Evolutionary conservation across 352 stramenopile species (phyloP).

Genomic region (Pythium brachiatum): DNA sequence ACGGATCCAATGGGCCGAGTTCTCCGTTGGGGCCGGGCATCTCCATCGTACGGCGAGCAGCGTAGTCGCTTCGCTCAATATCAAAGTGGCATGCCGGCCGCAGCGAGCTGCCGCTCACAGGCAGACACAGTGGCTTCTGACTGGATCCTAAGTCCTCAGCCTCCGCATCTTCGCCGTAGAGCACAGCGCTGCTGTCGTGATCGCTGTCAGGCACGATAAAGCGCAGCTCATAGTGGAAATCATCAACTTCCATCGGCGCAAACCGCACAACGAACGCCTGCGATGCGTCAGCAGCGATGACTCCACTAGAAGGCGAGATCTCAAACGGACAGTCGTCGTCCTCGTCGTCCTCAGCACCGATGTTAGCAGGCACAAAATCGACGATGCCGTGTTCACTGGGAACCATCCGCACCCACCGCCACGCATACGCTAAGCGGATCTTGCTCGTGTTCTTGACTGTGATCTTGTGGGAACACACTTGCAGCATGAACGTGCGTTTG

Average conservation of each 20-base stretch:
- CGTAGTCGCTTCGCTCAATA: slow-evolving; percentile 87
- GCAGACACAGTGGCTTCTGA: slow-evolving; percentile 33
- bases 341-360: slow-evolving; percentile 3
- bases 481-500: slow-evolving; percentile 85
- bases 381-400: slow-evolving; percentile 1
- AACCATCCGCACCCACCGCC: slow-evolving; percentile 44
- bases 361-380: slow-evolving; percentile 10
- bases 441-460: slow-evolving; percentile 69
- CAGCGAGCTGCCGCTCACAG: slow-evolving; percentile 71
- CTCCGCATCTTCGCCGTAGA: neutral
- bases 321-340: slow-evolving; percentile 85
- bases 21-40: slow-evolving; percentile 82
- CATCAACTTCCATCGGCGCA: slow-evolving; percentile 88
- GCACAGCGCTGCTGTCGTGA: slow-evolving; percentile 7
- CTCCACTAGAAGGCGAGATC: slow-evolving; percentile 61
- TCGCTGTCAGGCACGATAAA: slow-evolving; percentile 28
- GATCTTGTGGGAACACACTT: slow-evolving; percentile 76
- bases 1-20: slow-evolving; percentile 77
- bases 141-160: neutral
- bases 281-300: slow-evolving; percentile 49
- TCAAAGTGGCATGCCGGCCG: slow-evolving; percentile 93
- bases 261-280: slow-evolving; percentile 88
- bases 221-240: slow-evolving; percentile 71
- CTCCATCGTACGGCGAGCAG: slow-evolving; percentile 57
- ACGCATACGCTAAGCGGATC: slow-evolving; percentile 58